Base-by-base conservation (phyloP, 2,329 filamentous ascomycete genomes). In the Metarhizium rileyi region DNA sequence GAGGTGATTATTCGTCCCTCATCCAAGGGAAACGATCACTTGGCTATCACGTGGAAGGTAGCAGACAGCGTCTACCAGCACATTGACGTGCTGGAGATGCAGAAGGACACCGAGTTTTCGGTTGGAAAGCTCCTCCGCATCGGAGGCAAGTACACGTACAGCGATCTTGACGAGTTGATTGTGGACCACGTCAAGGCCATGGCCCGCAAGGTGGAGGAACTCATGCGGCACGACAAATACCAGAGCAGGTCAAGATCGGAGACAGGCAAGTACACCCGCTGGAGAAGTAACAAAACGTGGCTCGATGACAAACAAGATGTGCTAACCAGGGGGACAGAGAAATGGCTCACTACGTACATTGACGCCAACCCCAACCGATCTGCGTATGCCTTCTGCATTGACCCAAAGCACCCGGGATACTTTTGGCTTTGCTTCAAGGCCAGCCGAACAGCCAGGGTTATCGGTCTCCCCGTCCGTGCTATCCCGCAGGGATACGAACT, bases 31-130 rank as follows among this genome's bases (percentile, higher is more conserved):
- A 86, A 89, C 51, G 93, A 98, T 65, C 93, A 98, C 71, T 75
- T 98, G 49, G 90, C 91, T 7, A 83, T 98, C 44, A 98, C 93
- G 0, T 98, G 93, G 93, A 98, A 98, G 73, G 90, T 98, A 14
- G 86, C 89, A 1, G 90, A 97, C 64, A 86, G 86, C 52, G 83
- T 97, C n/a, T 98, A 90, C 66, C 90, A 98, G 69, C 93, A 98
- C 66, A 88, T 98, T 55, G 93, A 98, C 67, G 91, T 98, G 30
- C 77, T 98, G 36, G 93, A 98, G 70, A 76, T 98, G 62, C 88
- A 95, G 67, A 98, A 98, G 70, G 89, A 95, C 55, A 97, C 90
- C 54, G 91, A 97, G 65, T 97, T 96, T 65, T 90, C 90, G 0
- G 85, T 97, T 3, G 93, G 93, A 54, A 85, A 84, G 59, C 83